Evolutionary conservation across 106 monocot species (phyloP).

Genomic region (Acorus calamus): DNA sequence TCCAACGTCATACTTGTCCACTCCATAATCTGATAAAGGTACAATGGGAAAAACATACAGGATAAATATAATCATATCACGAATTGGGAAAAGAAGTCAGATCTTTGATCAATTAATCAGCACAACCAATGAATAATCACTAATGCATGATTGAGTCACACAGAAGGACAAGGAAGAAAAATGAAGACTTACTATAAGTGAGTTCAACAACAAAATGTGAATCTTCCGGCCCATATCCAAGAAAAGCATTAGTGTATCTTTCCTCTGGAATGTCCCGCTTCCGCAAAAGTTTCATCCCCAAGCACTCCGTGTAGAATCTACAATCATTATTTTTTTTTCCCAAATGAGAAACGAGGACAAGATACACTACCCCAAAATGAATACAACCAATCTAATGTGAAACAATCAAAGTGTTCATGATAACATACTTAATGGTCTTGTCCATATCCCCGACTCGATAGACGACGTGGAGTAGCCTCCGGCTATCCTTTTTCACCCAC

Average conservation of each 20-base stretch:
- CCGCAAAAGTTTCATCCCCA: constrained; percentile 86
- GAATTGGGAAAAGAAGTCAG: too few species aligned
- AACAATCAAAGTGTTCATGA: neutral
- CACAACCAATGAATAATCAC: too few species aligned
- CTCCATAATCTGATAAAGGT: constrained; percentile 70
- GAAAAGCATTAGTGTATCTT: constrained; percentile 93
- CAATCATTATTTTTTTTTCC: neutral
- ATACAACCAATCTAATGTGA: neutral
- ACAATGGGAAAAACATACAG: constrained; percentile 3
- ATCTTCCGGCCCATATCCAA: constrained; percentile 94
- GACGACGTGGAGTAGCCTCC: constrained; percentile 77
- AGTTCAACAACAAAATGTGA: constrained; percentile 86
- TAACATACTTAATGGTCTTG: constrained; percentile 75
- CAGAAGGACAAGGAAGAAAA: too few species aligned
- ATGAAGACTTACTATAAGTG: constrained; percentile 50
- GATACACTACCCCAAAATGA: neutral
- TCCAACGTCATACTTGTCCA: constrained; percentile 82
- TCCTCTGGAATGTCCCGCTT: constrained; percentile 92
- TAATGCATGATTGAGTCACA: too few species aligned
- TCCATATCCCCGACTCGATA: constrained; percentile 93
- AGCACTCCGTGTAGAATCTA: constrained; percentile 92
- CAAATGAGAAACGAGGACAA: neutral
- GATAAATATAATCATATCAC: too few species aligned
- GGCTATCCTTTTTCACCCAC: constrained; percentile 73
- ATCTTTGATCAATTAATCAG: too few species aligned